Base-by-base conservation (phyloP, 2,329 filamentous ascomycete genomes). In the Gaeumannomyces sp. region DNA sequence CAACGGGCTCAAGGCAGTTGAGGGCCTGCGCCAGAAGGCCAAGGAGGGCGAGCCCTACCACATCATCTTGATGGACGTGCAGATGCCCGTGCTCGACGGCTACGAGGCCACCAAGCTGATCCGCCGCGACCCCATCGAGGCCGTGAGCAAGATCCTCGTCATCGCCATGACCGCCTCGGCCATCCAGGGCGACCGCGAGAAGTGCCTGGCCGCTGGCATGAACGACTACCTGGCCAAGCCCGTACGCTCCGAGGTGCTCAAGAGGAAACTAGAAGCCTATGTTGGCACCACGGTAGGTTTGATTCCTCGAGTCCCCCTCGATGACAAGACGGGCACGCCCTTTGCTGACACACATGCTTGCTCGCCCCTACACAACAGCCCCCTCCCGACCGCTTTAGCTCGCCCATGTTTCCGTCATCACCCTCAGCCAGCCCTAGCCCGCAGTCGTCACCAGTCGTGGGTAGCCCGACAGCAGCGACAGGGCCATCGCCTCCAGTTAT, bases 121-220 rank as follows among this genome's bases (percentile, higher is more conserved):
- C 59, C 88, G 93, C 13, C 86, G 86, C 69, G 93, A 97, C 74
- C 75, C 85, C 0, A 85, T 92, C 66, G 89, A 92, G 50, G 84
- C 85, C 10, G 92, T 98, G 14, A 84, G 91, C 63, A 88, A 91
- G 68, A 86, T 96, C 1, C 81, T 97, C n/a, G 91, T 98, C 61
- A 97, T 98, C 70, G 94, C 94, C 64, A 97, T 98, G 94, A 98
- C 94, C 1, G 94, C 94, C 1, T 93, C 89, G 31, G 94, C 94
- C 3, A 98, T 98, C 67, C 91, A 95, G 73, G 94, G 94, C 25
- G 94, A 98, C 73, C 84, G 93, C 61, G 94, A 98, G 74, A 97
- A 96, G 77, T 97, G 94, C 70, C 80, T 97, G n/a, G 92, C 93
- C 62, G 92, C 92, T 1, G 94, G 94, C 59, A 98, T 98, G 94